Evolutionary conservation across 2,329 filamentous ascomycete genomes (phyloP).

Genomic region (Fusarium marasasianum): DNA sequence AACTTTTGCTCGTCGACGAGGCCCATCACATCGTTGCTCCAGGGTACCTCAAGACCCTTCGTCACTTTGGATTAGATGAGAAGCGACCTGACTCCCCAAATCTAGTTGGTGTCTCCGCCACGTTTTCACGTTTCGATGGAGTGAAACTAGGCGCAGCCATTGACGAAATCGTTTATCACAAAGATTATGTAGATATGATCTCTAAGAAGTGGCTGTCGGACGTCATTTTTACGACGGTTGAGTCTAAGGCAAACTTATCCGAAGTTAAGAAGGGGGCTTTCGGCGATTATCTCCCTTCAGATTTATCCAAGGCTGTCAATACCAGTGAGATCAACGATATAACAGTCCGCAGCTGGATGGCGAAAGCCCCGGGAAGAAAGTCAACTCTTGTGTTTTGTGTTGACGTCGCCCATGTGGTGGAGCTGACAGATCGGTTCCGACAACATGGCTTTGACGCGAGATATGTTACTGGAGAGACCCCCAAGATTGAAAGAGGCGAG

Average conservation of each 20-base stretch:
- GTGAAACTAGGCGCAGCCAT: conserved; percentile 84
- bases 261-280: conserved; percentile 66
- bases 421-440: conserved; percentile 80
- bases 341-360: conserved; percentile 85
- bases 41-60: conserved; percentile 77
- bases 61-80: conserved; percentile 77
- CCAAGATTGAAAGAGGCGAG: conserved; percentile 71
- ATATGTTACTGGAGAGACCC: conserved; percentile 86
- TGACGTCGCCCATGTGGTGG: conserved; percentile 82
- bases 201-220: conserved; percentile 91
- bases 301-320: conserved; percentile 87
- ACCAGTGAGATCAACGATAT: conserved; percentile 83
- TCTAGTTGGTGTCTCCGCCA: conserved; percentile 90
- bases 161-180: conserved; percentile 96
- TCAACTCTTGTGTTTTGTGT: conserved; percentile 96
- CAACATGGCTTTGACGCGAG: conserved; percentile 81
- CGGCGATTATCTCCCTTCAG: conserved; percentile 82
- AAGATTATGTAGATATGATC: conserved; percentile 74
- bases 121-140: conserved; percentile 81
- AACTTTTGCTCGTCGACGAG: conserved; percentile 93
- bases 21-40: conserved; percentile 94
- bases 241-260: conserved; percentile 82
- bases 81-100: conserved; percentile 60
- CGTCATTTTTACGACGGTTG: conserved; percentile 93
- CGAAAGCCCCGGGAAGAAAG: conserved; percentile 75